Evolutionary conservation across 345 rosid genomes (phyloP), one percentile per base, ranked within the genome.

Genomic region (Rhizophora apiculata): DNA sequence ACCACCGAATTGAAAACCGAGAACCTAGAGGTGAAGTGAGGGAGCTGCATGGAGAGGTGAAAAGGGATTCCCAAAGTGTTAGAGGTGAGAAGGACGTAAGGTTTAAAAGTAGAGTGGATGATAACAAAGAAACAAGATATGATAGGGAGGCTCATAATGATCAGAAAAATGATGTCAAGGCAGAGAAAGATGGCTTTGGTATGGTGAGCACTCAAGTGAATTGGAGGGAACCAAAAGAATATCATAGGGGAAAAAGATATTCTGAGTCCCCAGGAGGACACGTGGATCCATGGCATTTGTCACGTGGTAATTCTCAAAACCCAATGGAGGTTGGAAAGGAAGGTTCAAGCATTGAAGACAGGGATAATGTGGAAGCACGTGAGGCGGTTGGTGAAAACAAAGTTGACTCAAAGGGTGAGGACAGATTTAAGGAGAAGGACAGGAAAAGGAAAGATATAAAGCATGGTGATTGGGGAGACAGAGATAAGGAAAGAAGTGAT

Each of bases 171-270:
- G 98, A 92, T 34, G 13, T 63, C 53, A 89, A 87, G 82, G 68
- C 64, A 43, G 98, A 86, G 68, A 92, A 87, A 69, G 96, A 90
- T 11, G 83, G 83, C 36, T 85, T 84, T 82, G 77, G 74, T 55
- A 65, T 75, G 4, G 76, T 77, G 34, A 70, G 83, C 64, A 55
- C 82, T 72, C 87, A 88, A 68, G 63, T 85, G 76, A 80, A 82
- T 70, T 96, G 98, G 97, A 92, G 90, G 78, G 99, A 92, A 56
- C 71, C 88, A 34, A 92, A 93, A 74, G 99, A 96, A 69, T 82
- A 82, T 74, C 88, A 77, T 72, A 85, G 96, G 69, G 97, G 93
- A 54, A 96, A 89, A 83, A 83, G 90, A 75, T 75, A 73, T 73
- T 71, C 89, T 58, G 98, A 96, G 72, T 69, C 89, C 36, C 82